phyloP scores from a whole-genome alignment of 495 filamentous ascomycete genomes.

The Pyrenula massariospora region DNA sequence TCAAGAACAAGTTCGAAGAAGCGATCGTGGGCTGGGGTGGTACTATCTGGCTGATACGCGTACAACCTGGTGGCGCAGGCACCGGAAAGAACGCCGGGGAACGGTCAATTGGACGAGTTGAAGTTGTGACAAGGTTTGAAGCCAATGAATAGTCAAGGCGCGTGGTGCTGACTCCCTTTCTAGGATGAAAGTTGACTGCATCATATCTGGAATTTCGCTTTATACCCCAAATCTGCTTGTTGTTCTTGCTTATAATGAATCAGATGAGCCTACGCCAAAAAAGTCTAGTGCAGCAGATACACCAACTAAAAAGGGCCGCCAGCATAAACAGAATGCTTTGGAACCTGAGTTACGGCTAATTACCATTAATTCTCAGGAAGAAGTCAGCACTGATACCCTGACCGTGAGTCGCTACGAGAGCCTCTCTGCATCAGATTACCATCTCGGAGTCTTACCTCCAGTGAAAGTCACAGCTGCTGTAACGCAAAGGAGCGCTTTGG shows the following conservation, averaged over 20 bases:
- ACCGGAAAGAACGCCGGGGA: constrained; percentile 60
- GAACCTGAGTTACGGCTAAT: constrained; percentile 86
- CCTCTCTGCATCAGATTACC: constrained; percentile 84
- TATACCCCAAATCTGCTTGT: constrained; percentile 87
- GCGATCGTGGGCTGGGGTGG: constrained; percentile 90
- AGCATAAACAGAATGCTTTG: constrained; percentile 59
- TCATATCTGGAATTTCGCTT: constrained; percentile 90
- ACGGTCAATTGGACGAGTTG: constrained; percentile 63
- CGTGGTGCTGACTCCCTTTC: neutral
- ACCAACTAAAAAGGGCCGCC: constrained; percentile 35
- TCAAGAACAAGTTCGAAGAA: constrained; percentile 50
- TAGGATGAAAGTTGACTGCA: constrained; percentile 83
- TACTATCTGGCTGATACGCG: constrained; percentile 89
- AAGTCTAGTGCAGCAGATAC: constrained; percentile 19
- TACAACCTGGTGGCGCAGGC: constrained; percentile 63
- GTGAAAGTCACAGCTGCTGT: constrained; percentile 47
- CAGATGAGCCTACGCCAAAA: constrained; percentile 41
- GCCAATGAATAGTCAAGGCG: no score
- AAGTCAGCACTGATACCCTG: constrained; percentile 70
- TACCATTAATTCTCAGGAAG: constrained; percentile 67
- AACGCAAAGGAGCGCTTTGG: constrained; percentile 51
- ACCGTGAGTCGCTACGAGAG: constrained; percentile 74
- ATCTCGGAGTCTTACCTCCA: constrained; percentile 71
- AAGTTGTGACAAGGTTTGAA: constrained; percentile 81
- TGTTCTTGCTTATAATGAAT: constrained; percentile 78